Conservation (phyloP, 768 basidiomycete species). For the Hygrophorus pudorinus region DNA sequence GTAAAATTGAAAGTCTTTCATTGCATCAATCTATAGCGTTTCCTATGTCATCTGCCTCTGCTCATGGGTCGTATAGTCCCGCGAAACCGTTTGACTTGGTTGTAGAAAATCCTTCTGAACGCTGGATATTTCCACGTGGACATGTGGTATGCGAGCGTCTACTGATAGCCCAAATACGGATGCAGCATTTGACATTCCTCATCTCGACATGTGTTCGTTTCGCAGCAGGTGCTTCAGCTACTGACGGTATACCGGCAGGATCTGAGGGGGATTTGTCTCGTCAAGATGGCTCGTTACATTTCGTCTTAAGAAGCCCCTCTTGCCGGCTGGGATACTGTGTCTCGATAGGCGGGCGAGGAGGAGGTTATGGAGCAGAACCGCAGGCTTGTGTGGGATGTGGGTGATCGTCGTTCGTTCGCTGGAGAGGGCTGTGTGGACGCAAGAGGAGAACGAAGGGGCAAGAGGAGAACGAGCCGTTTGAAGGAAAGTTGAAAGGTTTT, state of each 20-base stretch:
- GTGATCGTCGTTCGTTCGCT: no score
- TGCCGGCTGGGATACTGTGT: conserved; percentile 47
- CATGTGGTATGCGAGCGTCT: conserved; percentile 37
- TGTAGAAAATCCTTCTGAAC: conserved; percentile 49
- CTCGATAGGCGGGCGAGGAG: conserved; percentile 51
- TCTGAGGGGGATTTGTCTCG: conserved; percentile 3
- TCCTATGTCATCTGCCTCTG: not conserved
- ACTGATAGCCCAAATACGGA: conserved; percentile 13
- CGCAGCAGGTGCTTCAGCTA: conserved; percentile 13
- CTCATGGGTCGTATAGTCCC: conserved; percentile 14
- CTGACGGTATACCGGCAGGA: conserved; percentile 5
- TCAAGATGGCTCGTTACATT: conserved; percentile 29
- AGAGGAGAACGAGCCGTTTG: no score
- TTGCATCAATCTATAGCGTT: not conserved
- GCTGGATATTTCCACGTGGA: conserved; percentile 62
- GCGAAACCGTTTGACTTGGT: conserved; percentile 63
- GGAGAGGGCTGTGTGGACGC: no score
- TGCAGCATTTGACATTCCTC: conserved; percentile 21
- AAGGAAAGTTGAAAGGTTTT: no score
- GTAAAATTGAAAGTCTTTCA: not conserved
- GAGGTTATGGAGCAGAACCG: conserved; percentile 42
- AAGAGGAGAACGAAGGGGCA: no score
- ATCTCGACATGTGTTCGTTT: conserved; percentile 40
- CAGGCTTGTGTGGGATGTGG: no score
- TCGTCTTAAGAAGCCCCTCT: conserved; percentile 36